These are phyloP conservation scores for Skeletonema marinoi DNA, from an alignment of 108 stramenopile species.

Conservation along the genomic window DNA sequence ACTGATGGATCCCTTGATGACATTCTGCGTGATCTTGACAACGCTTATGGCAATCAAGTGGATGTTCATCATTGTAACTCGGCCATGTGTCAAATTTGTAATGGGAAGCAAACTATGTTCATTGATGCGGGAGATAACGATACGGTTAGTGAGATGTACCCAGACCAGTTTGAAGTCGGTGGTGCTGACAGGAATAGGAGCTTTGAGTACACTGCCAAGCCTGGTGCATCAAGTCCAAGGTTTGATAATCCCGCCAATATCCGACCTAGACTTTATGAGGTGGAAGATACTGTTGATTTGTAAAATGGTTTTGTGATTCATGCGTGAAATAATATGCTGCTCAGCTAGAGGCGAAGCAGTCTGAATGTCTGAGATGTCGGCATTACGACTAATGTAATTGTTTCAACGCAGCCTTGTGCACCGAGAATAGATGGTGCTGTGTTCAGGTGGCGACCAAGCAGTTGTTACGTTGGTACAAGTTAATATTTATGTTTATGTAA, in stretches of 20 bases:
- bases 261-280: neutral
- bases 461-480: neutral
- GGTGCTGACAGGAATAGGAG: neutral
- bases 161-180: neutral
- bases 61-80: neutral
- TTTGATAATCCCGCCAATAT: neutral
- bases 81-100: neutral
- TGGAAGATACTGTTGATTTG: neutral
- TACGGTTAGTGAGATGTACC: neutral
- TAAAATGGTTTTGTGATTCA: neutral
- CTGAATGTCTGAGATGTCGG: neutral
- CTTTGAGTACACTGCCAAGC: neutral
- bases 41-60: neutral
- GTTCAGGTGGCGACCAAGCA: neutral
- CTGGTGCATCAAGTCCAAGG: neutral
- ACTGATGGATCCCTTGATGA: constrained; percentile 3
- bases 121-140: neutral
- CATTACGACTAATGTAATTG: neutral
- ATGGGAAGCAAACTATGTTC: neutral
- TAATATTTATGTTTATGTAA: neutral
- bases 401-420: neutral
- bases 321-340: neutral
- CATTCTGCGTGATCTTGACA: neutral
- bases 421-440: neutral
- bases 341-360: neutral